A percentile compares a stretch with the other conserved stretches of the same genome.
Evolutionary conservation across 2,329 filamentous ascomycete species (phyloP).

Genomic region (Penicillium sp.): DNA sequence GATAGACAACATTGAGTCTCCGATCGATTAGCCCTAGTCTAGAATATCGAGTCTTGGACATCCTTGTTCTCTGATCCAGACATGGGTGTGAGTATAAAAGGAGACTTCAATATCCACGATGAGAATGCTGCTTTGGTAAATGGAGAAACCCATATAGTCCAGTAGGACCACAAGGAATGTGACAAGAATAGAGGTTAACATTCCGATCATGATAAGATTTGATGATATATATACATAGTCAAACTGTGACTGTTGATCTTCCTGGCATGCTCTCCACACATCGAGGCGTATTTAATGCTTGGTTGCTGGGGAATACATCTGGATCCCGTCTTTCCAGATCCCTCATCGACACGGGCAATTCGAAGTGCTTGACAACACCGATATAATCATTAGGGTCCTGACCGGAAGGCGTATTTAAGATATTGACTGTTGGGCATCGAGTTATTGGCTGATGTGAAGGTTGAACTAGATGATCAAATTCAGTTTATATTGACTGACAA

Average conservation of each 20-base stretch:
- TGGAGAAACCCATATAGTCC: too few relatives aligned
- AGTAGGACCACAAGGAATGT: too few relatives aligned
- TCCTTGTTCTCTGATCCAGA: too few relatives aligned
- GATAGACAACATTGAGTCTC: too few relatives aligned
- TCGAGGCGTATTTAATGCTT: neutral
- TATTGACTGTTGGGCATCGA: conserved; percentile 20
- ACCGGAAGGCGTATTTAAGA: conserved; percentile 15
- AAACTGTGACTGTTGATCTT: conserved; percentile 7
- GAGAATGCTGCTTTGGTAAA: too few relatives aligned
- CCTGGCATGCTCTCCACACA: conserved; percentile 1
- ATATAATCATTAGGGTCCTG: conserved; percentile 7
- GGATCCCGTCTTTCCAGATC: conserved; percentile 1
- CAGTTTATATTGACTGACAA: neutral
- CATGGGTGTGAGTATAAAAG: too few relatives aligned
- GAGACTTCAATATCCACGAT: too few relatives aligned
- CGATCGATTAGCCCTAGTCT: too few relatives aligned
- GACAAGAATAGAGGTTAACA: too few relatives aligned
- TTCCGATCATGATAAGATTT: neutral
- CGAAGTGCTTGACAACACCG: conserved; percentile 20
- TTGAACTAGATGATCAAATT: conserved; percentile 1
- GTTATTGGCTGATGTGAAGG: conserved; percentile 4
- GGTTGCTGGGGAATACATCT: neutral
- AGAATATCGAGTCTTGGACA: too few relatives aligned
- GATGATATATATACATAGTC: neutral
- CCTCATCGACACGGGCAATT: conserved; percentile 16